A percentile compares a stretch with the other conserved stretches of the same genome.
phyloP scores from a whole-genome alignment of 1,284 basidiomycete species.

The Phylloboletellus chloephorus region DNA sequence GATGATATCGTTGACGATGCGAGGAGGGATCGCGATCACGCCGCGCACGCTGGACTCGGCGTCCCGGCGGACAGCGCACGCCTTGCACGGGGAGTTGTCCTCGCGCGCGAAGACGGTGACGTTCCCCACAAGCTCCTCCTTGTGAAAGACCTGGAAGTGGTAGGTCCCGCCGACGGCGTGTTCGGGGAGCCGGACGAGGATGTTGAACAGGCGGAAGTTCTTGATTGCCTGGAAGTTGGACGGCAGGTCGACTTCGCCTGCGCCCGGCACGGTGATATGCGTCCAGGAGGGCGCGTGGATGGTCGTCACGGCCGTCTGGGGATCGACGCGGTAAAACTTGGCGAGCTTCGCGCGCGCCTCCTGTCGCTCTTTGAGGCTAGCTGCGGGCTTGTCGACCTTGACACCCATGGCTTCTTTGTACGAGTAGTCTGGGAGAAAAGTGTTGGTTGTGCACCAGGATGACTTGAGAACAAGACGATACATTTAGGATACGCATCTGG shows the following conservation, averaged over 20 bases:
- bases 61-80: slow-evolving; percentile 19
- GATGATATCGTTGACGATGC: slow-evolving; percentile 20
- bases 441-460: not conserved
- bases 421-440: slow-evolving; percentile 18
- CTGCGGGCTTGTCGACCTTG: slow-evolving; percentile 20
- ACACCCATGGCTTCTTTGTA: slow-evolving; percentile 23
- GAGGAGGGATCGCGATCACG: slow-evolving; percentile 17
- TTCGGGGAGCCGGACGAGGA: slow-evolving; percentile 23
- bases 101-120: slow-evolving; percentile 23
- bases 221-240: slow-evolving; percentile 14
- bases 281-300: slow-evolving; percentile 8
- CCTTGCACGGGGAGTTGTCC: slow-evolving; percentile 20
- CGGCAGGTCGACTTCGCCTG: slow-evolving; percentile 12
- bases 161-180: slow-evolving; percentile 22
- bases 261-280: slow-evolving; percentile 17
- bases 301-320: slow-evolving; percentile 7
- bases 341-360: slow-evolving; percentile 20
- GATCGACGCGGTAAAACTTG: slow-evolving; percentile 20
- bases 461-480: not conserved
- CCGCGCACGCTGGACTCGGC: slow-evolving; percentile 18
- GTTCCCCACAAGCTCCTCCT: slow-evolving; percentile 16
- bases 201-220: slow-evolving; percentile 21
- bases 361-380: slow-evolving; percentile 11
- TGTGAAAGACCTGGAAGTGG: slow-evolving; percentile 18
- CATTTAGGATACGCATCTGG: slow-evolving; percentile 18